Evolutionary conservation across 352 stramenopile species (phyloP), one percentile per base, ranked within the genome.

Genomic region (Globisporangium camurandrum): DNA sequence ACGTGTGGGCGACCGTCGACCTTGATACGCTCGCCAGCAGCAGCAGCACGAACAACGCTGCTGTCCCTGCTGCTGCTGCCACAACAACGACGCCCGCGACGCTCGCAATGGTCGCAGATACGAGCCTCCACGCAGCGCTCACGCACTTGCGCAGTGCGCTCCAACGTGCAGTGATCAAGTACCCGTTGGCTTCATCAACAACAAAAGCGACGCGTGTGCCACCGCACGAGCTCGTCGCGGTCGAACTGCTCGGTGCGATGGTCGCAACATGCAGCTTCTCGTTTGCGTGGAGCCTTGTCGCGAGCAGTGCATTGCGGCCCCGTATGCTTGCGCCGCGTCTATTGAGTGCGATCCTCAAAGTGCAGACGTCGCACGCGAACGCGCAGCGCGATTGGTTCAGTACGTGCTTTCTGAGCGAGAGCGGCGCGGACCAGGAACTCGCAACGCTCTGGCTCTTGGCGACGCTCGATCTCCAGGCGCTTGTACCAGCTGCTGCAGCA

Each of bases 191-290:
- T n/a, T n/a, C n/a, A n/a, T n/a, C n/a, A n/a, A n/a, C n/a, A n/a
- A n/a, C n/a, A n/a, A n/a, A n/a, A n/a, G n/a, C n/a, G n/a, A n/a
- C n/a, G n/a, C n/a, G n/a, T n/a, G n/a, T n/a, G n/a, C 75, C 70
- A 1, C 26, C 27, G 34, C 50, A 79, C 14, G 74, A 93, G 60
- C 41, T 84, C n/a, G 88, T 73, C 43, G 47, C 70, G 14, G 67
- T 90, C 36, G 78, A 93, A 54, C 56, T 90, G 40, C 52, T 89
- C 20, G 81, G 78, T 10, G 61, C 54, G 36, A 61, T 87, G 22
- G 59, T 93, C 22, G 71, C 78, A 6, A 77, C 70, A 0, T 79
- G 72, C 36, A 67, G 67, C 14, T 64, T 84, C 38, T 61, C 73
- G 7, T 93, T 88, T 54, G 68, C 55, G 41, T 93, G 81, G 81